Evolutionary conservation across 306 rosid species (phyloP), one percentile per base, ranked within the genome.

Genomic region (Glycine tomentella): DNA sequence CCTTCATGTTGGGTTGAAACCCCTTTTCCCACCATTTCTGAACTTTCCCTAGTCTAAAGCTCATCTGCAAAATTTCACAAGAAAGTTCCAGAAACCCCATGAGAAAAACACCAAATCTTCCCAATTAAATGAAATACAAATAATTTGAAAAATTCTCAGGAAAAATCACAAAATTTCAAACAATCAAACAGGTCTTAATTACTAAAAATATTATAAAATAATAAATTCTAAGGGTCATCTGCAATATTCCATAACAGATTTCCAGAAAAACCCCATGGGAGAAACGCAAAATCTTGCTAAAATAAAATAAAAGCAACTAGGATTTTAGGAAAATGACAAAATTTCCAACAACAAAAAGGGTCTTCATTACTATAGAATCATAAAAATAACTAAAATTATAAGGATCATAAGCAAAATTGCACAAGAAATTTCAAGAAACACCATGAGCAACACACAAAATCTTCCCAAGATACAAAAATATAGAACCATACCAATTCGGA

Each of bases 11-110:
- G 5, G 94, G 88, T 62, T 90, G 87, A n/a, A 86, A 64, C 72
- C 94, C 97, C 42, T 91, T 93, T 9, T 88, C 99, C 99, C 99
- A 95, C 99, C 97, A 95, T 81, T 86, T 91, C 74, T 86, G 92
- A 69, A 82, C 85, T 80, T 89, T 91, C 64, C 97, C 97, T 64
- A 91, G 63, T 53, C 90, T 61, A 25, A 75, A 61, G n/a, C 81
- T 74, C 56, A 74, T 86, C 94, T 92, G 87, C 42, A 75, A 70
- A 76, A 48, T 78, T 25, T 2, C 31, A 25, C 31, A 25, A 25
- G 31, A 25, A 25, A 40, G 17, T 63, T 70, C 38, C 49, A 52
- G 3, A 74, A 53, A 69, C 52, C 62, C 13, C 76, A 11, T 64
- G 59, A 74, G 56, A 58, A 45, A 25, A 25, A 25, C 31, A 81